These are phyloP conservation scores for Salix brachista DNA, from an alignment of 345 rosid genomes.

Conservation along the genomic window DNA sequence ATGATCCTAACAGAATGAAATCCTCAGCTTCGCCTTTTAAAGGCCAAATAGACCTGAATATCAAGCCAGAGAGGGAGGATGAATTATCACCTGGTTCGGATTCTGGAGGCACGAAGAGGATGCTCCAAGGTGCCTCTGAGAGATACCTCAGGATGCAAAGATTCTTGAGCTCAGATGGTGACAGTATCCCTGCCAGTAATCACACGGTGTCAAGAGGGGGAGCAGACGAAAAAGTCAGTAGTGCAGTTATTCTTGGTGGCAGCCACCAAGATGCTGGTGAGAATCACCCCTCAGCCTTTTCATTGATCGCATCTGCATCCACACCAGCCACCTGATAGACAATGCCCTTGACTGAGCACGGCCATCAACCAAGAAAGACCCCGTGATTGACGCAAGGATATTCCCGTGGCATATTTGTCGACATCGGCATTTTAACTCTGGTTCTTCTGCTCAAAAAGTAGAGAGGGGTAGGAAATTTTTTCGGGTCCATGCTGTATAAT, in stretches of 20 bases:
- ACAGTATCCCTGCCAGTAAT: slow-evolving; percentile 20
- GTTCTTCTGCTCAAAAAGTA: slow-evolving; percentile 40
- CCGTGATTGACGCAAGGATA: neutral
- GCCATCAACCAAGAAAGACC: neutral
- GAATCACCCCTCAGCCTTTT: slow-evolving; percentile 19
- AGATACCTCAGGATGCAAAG: slow-evolving; percentile 36
- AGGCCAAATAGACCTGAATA: slow-evolving; percentile 81
- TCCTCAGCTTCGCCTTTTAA: slow-evolving; percentile 53
- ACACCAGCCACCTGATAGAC: slow-evolving; percentile 36
- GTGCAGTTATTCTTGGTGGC: slow-evolving; percentile 5
- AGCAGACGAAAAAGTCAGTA: slow-evolving; percentile 18
- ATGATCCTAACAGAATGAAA: slow-evolving; percentile 42
- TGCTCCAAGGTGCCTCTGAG: slow-evolving; percentile 40
- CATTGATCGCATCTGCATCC: slow-evolving; percentile 27
- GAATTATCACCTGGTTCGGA: slow-evolving; percentile 61
- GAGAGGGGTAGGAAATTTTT: slow-evolving; percentile 24
- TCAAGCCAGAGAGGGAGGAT: slow-evolving; percentile 90
- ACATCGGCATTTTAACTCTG: slow-evolving; percentile 21
- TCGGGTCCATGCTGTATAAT: slow-evolving; percentile 5
- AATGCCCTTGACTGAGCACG: neutral
- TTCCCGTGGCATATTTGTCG: slow-evolving; percentile 15
- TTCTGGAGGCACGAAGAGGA: slow-evolving; percentile 37
- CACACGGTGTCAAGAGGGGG: slow-evolving; percentile 11
- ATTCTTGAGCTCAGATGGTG: slow-evolving; percentile 27
- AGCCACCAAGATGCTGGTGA: slow-evolving; percentile 24